Evolutionary conservation across 768 basidiomycete genomes (phyloP).

Genomic region (Mycena leptocephala): DNA sequence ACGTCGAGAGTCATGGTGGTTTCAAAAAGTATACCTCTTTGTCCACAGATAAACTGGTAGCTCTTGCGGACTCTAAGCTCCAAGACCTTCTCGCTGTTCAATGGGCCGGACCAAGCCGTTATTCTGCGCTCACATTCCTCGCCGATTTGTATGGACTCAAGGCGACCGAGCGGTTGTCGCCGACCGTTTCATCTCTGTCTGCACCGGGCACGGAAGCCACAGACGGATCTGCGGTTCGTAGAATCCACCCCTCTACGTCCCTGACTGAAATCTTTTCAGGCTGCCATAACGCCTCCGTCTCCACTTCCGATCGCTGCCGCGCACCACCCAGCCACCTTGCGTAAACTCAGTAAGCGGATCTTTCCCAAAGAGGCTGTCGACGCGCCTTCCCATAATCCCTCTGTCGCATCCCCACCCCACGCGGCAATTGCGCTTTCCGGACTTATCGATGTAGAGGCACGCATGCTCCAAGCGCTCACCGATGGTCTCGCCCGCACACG

Average conservation of each 20-base stretch:
- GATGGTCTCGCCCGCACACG: slow-evolving; percentile 41
- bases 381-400: background rate
- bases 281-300: slow-evolving; percentile 14
- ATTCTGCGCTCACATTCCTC: slow-evolving; percentile 45
- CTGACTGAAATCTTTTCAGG: background rate
- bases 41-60: slow-evolving; percentile 47
- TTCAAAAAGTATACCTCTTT: slow-evolving; percentile 40
- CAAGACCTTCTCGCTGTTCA: slow-evolving; percentile 39
- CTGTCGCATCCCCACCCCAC: background rate
- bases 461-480: slow-evolving; percentile 40
- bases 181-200: background rate
- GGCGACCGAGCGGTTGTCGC: background rate
- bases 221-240: background rate
- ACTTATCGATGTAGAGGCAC: slow-evolving; percentile 40
- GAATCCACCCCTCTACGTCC: background rate
- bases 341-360: slow-evolving; percentile 50
- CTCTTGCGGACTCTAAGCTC: slow-evolving; percentile 50
- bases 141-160: slow-evolving; percentile 47
- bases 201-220: background rate
- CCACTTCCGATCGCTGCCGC: slow-evolving; percentile 64
- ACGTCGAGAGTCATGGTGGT: slow-evolving; percentile 18
- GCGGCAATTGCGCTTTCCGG: slow-evolving; percentile 39
- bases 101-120: slow-evolving; percentile 47
- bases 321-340: slow-evolving; percentile 58
- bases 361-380: slow-evolving; percentile 34